Conservation (phyloP, 75 land plant species). For the Pinus tabuliformis region DNA sequence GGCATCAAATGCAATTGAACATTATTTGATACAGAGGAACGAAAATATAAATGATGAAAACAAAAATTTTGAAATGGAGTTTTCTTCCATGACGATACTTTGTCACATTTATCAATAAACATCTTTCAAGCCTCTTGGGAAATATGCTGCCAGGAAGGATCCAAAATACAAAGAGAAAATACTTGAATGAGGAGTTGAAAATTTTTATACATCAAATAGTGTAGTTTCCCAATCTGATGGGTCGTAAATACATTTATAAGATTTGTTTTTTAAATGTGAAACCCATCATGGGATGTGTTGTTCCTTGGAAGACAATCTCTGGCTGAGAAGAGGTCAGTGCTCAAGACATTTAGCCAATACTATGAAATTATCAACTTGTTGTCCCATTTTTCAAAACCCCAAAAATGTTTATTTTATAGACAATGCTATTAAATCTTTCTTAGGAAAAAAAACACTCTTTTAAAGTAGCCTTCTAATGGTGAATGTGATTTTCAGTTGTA, state of each 20-base stretch:
- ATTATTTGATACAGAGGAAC: slow-evolving; percentile 40
- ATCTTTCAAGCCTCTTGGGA: slow-evolving; percentile 58
- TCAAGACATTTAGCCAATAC: no score
- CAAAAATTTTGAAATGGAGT: slow-evolving; percentile 59
- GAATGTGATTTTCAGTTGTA: no score
- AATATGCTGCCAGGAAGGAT: slow-evolving; percentile 68
- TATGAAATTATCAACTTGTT: no score
- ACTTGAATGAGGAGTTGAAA: slow-evolving; percentile 92
- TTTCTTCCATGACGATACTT: slow-evolving; percentile 45
- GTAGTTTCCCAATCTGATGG: slow-evolving; percentile 82
- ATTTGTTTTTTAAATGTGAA: slow-evolving; percentile 10
- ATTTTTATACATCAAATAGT: slow-evolving; percentile 91
- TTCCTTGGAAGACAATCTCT: no score
- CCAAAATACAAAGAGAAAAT: slow-evolving; percentile 73
- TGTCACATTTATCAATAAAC: slow-evolving; percentile 57
- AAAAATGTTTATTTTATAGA: no score
- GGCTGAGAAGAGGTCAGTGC: no score
- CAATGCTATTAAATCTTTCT: no score
- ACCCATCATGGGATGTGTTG: slow-evolving; percentile 1
- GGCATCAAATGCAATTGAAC: slow-evolving; percentile 1
- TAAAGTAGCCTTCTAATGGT: no score
- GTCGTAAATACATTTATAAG: slow-evolving; percentile 56
- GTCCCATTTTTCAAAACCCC: no score
- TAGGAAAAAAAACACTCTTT: no score
- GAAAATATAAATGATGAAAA: slow-evolving; percentile 55